These are phyloP conservation scores for Talaromyces ruber DNA, from an alignment of 495 filamentous ascomycete genomes.

Conservation along the genomic window DNA sequence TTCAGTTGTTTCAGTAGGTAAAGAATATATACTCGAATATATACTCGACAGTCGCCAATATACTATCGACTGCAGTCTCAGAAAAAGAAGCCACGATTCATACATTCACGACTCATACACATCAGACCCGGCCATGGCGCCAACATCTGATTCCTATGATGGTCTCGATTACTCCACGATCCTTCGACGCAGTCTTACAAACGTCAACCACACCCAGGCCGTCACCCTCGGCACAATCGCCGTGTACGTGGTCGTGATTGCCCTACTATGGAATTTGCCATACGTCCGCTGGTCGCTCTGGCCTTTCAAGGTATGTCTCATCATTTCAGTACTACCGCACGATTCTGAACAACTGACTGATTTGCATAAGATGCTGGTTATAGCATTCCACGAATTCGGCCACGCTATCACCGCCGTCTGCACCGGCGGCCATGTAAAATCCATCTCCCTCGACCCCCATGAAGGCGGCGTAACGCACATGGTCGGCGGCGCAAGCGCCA, in stretches of 20 bases:
- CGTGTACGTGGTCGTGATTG: constrained; percentile 66
- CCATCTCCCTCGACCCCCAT: constrained; percentile 60
- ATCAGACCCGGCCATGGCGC: not conserved
- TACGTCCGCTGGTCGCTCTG: constrained; percentile 65
- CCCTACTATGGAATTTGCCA: constrained; percentile 69
- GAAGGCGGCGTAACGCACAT: constrained; percentile 71
- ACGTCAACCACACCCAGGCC: constrained; percentile 60
- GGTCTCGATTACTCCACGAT: not conserved
- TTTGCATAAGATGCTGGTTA: constrained; percentile 62
- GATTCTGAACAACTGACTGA: not conserved
- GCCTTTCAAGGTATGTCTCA: constrained; percentile 64
- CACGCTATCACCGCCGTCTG: constrained; percentile 66
- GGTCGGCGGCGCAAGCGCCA: constrained; percentile 63
- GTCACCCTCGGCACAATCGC: constrained; percentile 62
- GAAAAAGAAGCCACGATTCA: too few species aligned
- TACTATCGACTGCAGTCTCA: not conserved
- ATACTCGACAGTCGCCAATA: not conserved
- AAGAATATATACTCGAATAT: not conserved
- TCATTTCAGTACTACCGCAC: not conserved
- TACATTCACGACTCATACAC: not conserved
- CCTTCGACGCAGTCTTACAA: constrained; percentile 40
- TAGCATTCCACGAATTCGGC: constrained; percentile 77
- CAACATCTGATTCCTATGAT: not conserved
- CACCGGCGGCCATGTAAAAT: constrained; percentile 64
- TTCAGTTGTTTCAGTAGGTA: not conserved